These are phyloP conservation scores for Pontederia paniculata DNA, from an alignment of 176 grass and related monocot genomes.

Conservation along the genomic window DNA sequence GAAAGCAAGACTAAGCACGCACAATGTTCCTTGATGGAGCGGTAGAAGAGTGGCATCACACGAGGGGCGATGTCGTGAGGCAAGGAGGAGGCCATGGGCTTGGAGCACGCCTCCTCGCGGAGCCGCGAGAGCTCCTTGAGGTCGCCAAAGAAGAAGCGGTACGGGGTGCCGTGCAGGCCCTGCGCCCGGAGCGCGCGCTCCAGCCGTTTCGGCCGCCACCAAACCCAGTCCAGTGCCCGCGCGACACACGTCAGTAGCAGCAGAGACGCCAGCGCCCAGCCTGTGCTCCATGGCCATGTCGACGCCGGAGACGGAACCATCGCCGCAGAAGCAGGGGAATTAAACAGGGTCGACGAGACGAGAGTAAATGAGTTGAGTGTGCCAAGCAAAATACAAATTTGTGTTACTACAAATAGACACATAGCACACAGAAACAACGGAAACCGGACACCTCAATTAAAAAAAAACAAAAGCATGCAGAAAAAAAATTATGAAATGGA, in stretches of 20 bases:
- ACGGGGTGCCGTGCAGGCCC: neutral
- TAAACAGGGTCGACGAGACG: too few relatives aligned
- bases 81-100: neutral
- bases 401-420: too few relatives aligned
- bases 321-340: too few relatives aligned
- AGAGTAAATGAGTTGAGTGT: too few relatives aligned
- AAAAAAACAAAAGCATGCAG: too few relatives aligned
- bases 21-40: neutral
- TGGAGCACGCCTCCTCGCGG: neutral
- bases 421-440: too few relatives aligned
- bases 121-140: neutral
- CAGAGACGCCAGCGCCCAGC: neutral
- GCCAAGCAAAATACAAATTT: too few relatives aligned
- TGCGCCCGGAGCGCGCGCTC: slow-evolving; percentile 1
- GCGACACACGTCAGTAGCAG: neutral
- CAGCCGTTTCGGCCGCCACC: neutral
- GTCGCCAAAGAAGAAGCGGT: neutral
- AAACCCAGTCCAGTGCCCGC: neutral
- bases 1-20: neutral
- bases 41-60: neutral
- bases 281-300: neutral
- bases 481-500: too few relatives aligned
- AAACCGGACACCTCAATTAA: too few relatives aligned
- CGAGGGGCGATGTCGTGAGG: neutral
- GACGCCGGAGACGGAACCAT: too few relatives aligned